Base-by-base conservation (phyloP, 345 rosid species). In the Nasturtium officinale region DNA sequence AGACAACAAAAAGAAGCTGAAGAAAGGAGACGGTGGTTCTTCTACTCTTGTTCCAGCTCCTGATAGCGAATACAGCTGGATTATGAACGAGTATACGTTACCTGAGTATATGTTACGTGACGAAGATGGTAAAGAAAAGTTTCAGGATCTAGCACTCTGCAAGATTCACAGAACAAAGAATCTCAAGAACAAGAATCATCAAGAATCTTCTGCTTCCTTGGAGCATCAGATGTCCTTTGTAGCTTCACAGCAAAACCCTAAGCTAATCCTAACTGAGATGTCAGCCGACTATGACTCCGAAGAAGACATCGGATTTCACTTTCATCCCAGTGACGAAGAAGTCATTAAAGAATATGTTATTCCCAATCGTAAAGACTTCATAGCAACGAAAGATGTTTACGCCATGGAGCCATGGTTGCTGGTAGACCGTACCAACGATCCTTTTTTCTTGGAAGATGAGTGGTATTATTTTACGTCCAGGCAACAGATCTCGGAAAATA, bases 381-480 rank as follows among this genome's bases (percentile, higher is more conserved):
- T 33, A 33, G 37, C 0, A 0, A 8, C 0, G 37, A 33, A 0
- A 0, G 37, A 33, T 33, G 37, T 33, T 33, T 33, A 33, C 10
- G 37, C 37, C 10, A 33, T 7, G 0, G 3, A 33, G 37, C 37
- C 37, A 33, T 33, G 37, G 37, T 0, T 33, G 37, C 10, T 33
- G n/a, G n/a, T n/a, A 8, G 35, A 33, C 10, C 37, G 8, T 33
- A 33, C 37, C 37, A 33, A n/a, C 48, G 3, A 43, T 43, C 20
- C 48, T 38, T 38, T 56, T 69, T 32, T 69, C 56, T 3, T 7
- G 30, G 6, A 69, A 25, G 10, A 57, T 25, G 65, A 30, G 7
- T 56, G 47, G 35, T 69, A 57, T n/a, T n/a, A 69, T 7, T 45
- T 69, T 9, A 17, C 10, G 4, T 16, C 4, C 5, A 71, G 59